These are phyloP conservation scores for Fragosphaeria purpurea DNA, from an alignment of 2,329 filamentous ascomycete species.

Conservation along the genomic window DNA sequence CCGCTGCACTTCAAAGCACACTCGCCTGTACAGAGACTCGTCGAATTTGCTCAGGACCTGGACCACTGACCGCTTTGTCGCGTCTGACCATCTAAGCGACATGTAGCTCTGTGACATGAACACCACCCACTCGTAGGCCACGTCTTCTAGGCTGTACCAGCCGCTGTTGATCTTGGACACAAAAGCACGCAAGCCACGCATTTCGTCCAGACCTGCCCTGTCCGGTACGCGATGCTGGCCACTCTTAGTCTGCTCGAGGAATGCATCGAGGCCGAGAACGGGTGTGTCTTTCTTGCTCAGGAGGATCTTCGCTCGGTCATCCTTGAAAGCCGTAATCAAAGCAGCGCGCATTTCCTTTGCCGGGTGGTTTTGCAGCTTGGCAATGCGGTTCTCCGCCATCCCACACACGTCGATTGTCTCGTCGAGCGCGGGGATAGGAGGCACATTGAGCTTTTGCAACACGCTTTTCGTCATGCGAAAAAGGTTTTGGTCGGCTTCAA, in stretches of 20 bases:
- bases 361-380: constrained; percentile 35
- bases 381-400: constrained; percentile 36
- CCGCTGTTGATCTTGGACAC: constrained; percentile 35
- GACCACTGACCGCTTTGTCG: constrained; percentile 45
- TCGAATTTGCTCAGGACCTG: constrained; percentile 47
- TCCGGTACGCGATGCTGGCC: constrained; percentile 39
- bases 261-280: constrained; percentile 46
- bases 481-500: constrained; percentile 45
- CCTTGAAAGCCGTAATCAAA: constrained; percentile 36
- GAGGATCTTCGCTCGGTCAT: constrained; percentile 43
- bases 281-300: constrained; percentile 43
- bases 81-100: constrained; percentile 46
- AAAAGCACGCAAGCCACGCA: constrained; percentile 42
- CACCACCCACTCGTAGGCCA: constrained; percentile 49
- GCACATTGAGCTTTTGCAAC: constrained; percentile 42
- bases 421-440: constrained; percentile 23
- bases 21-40: constrained; percentile 37
- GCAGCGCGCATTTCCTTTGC: constrained; percentile 40
- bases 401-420: constrained; percentile 44
- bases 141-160: constrained; percentile 46
- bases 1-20: constrained; percentile 28
- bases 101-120: constrained; percentile 41
- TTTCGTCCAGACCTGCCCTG: constrained; percentile 41
- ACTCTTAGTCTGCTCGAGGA: constrained; percentile 53
- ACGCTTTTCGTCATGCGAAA: constrained; percentile 47